Evolutionary conservation across 2,329 filamentous ascomycete genomes (phyloP).

Genomic region (Calonectria naviculata): DNA sequence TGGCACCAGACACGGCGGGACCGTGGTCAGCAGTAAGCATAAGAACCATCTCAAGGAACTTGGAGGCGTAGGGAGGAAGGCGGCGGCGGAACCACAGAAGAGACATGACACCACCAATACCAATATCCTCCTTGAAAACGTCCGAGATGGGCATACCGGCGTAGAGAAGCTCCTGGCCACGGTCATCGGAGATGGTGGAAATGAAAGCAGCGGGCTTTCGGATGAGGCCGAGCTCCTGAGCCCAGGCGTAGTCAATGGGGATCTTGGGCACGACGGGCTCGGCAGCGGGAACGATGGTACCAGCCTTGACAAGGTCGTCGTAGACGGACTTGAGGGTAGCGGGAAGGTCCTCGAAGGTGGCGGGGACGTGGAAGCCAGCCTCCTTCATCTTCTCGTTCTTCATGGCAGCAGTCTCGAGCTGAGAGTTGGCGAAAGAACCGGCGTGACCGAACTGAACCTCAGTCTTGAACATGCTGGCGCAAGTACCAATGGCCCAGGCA

Average conservation of each 20-base stretch:
- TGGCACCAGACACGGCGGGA: constrained; percentile 97
- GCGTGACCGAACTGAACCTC: constrained; percentile 99
- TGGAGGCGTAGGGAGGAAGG: constrained; percentile 94
- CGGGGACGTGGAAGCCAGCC: constrained; percentile 92
- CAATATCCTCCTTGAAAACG: constrained; percentile 98
- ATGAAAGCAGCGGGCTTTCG: constrained; percentile 99
- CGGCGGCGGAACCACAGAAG: constrained; percentile 99
- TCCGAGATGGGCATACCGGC: constrained; percentile 99
- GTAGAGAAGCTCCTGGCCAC: constrained; percentile 98
- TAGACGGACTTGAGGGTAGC: constrained; percentile 82
- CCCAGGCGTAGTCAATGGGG: constrained; percentile 99
- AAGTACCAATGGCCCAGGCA: constrained; percentile 99
- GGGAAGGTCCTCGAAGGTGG: constrained; percentile 97
- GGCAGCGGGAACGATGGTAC: constrained; percentile 84
- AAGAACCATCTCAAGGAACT: constrained; percentile 99
- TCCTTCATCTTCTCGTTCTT: constrained; percentile 99
- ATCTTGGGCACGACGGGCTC: constrained; percentile 99
- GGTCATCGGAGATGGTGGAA: constrained; percentile 99
- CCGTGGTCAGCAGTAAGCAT: constrained; percentile 99
- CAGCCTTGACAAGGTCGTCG: constrained; percentile 85
- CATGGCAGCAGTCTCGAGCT: constrained; percentile 94
- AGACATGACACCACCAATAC: constrained; percentile 99
- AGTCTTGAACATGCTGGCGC: constrained; percentile 99
- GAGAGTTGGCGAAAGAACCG: constrained; percentile 98
- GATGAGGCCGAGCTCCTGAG: constrained; percentile 98